Base-by-base conservation (phyloP, 768 basidiomycete genomes). In the Naganishia antarctica region DNA sequence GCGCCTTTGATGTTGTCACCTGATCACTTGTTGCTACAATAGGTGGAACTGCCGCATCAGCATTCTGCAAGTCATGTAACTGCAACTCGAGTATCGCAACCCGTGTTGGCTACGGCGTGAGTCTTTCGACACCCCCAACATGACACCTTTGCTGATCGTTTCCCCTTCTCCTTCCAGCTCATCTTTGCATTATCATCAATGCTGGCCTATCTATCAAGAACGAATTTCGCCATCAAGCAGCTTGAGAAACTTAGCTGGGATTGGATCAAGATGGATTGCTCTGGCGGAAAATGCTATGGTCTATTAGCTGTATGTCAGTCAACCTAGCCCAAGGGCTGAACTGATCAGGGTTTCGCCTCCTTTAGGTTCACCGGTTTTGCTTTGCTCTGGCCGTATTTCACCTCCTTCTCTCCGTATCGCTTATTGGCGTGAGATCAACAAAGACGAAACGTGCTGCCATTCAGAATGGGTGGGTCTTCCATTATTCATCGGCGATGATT, bases 31-130 rank as follows among this genome's bases (percentile, higher is more conserved):
- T 65, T 68, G 67, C 1, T 26, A n/a, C 53, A 2, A 25, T 15
- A 57, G 53, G 69, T 13, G 68, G 71, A 25, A 74, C 68, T n/a
- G 71, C 79, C 86, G 92, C 93, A 3, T 91, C 90, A 37, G 91
- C 94, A 84, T 90, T 96, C 80, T 92, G 87, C 83, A 97, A 96
- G 81, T 91, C 89, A 32, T 99, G 94, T 79, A 98, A 98, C 76
- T 99, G 96, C 80, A 97, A 98, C 76, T 94, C 91, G 9, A 94
- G 91, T 0, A 97, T 99, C 70, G 96, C 96, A 0, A 97, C 93
- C 46, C 87, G 93, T 73, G 87, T 97, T 63, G 93, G 93, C 34
- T 96, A 92, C 78, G 91, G 91, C 16, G 91, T 90, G 75, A 65
- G 87, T 76, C 25, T n/a, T 9, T 21, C 15, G 4, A 43, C n/a